These are phyloP conservation scores for Anisogramma anomala DNA, from an alignment of 2,329 filamentous ascomycete genomes.

Conservation along the genomic window DNA sequence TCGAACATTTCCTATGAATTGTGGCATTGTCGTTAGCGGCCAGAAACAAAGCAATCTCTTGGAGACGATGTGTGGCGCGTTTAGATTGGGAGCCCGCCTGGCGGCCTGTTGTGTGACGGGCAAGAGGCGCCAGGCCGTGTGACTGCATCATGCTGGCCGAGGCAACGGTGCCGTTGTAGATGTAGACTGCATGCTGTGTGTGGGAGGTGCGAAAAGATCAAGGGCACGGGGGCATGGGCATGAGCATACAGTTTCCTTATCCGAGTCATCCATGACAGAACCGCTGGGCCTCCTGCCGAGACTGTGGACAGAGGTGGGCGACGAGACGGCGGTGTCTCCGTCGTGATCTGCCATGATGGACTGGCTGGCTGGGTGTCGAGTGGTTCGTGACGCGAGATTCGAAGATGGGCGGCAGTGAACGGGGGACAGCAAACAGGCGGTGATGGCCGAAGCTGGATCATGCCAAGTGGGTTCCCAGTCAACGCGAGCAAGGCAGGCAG, in stretches of 20 bases:
- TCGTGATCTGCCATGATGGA: conserved; percentile 21
- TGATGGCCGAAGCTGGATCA: no score
- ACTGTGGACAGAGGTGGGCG: conserved; percentile 14
- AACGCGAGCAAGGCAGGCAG: no score
- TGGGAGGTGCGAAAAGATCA: background rate
- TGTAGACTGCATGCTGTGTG: background rate
- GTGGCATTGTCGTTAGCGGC: conserved; percentile 4
- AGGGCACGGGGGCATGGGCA: conserved; percentile 1
- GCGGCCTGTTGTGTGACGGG: conserved; percentile 8
- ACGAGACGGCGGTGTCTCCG: conserved; percentile 18
- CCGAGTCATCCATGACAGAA: conserved; percentile 24
- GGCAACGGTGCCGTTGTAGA: conserved; percentile 1
- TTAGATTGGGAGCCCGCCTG: conserved; percentile 1
- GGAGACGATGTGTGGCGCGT: background rate
- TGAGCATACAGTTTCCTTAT: conserved; percentile 28
- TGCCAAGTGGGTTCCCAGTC: no score
- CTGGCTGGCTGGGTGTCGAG: background rate
- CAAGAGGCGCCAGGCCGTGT: conserved; percentile 10
- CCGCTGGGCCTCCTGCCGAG: conserved; percentile 15
- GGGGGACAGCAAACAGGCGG: background rate
- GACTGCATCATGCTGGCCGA: conserved; percentile 3
- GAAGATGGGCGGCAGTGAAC: background rate
- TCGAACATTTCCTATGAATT: conserved; percentile 22
- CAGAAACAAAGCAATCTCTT: conserved; percentile 5
- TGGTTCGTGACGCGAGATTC: background rate